Evolutionary conservation across 352 stramenopile species (phyloP).

Genomic region (Phytopythium sindhum): DNA sequence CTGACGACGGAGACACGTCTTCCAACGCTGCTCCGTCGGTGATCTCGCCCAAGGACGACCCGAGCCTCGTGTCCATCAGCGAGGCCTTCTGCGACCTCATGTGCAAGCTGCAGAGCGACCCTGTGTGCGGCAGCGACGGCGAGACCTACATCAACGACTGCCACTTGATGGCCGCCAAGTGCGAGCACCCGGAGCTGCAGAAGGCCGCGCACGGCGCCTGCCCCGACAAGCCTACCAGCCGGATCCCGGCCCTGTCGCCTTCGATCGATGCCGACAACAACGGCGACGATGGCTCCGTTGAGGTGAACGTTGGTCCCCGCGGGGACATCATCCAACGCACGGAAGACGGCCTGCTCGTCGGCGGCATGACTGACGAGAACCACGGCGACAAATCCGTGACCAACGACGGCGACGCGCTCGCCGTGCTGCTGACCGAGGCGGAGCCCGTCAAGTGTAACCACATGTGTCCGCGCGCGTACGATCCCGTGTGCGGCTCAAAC

Average conservation of each 20-base stretch:
- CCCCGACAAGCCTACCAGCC: neutral
- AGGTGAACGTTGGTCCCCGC: neutral
- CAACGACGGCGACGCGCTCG: neutral
- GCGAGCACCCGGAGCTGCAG: conserved; percentile 33
- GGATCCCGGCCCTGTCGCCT: neutral
- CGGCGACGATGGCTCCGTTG: neutral
- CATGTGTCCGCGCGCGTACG: conserved; percentile 41
- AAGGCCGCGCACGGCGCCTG: conserved; percentile 39
- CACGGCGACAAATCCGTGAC: neutral
- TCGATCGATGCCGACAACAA: neutral
- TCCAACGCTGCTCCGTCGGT: neutral
- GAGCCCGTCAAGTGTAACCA: conserved; percentile 33
- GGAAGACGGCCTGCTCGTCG: neutral
- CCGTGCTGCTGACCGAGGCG: conserved; percentile 9
- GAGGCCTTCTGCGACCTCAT: conserved; percentile 26
- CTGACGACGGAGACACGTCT: neutral
- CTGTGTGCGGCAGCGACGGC: conserved; percentile 50
- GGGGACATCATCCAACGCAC: neutral
- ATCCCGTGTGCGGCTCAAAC: conserved; percentile 60
- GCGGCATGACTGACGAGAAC: neutral
- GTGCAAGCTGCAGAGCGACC: conserved; percentile 27
- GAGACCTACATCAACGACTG: conserved; percentile 56
- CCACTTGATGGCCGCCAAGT: conserved; percentile 43
- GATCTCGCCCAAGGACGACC: neutral
- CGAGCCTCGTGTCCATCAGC: neutral